A percentile compares a stretch with the other conserved stretches of the same genome.
These are phyloP conservation scores for Carex arenaria DNA, from an alignment of 202 grass and related monocot species.

Conservation along the genomic window DNA sequence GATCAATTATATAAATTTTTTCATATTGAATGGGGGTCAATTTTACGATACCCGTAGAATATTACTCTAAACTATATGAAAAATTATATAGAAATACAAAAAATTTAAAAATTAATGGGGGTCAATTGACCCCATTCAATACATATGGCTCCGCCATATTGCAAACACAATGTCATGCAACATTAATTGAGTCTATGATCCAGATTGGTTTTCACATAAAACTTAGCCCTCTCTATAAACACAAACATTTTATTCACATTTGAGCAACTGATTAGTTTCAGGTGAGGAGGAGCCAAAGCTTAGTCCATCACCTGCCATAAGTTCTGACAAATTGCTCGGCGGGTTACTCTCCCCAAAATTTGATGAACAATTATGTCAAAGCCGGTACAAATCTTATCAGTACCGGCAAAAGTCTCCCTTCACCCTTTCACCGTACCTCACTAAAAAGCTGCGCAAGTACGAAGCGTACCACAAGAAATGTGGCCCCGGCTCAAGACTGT, in stretches of 20 bases:
- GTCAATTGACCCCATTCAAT: too few species aligned
- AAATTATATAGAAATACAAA: too few species aligned
- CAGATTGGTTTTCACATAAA: not conserved
- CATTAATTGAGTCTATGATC: not conserved
- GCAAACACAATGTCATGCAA: not conserved
- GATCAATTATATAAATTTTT: too few species aligned
- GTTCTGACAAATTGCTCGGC: conserved; percentile 45
- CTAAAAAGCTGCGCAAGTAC: conserved; percentile 55
- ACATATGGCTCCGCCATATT: too few species aligned
- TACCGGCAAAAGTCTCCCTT: conserved; percentile 68
- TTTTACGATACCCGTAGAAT: too few species aligned
- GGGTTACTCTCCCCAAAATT: conserved; percentile 52
- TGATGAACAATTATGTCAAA: conserved; percentile 52
- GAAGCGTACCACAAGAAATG: conserved; percentile 84
- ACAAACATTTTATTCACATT: not conserved
- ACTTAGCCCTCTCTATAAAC: not conserved
- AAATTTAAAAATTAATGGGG: too few species aligned
- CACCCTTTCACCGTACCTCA: conserved; percentile 57
- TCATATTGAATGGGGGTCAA: too few species aligned
- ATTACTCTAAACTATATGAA: too few species aligned
- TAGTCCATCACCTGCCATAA: not conserved
- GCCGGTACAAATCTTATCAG: conserved; percentile 55
- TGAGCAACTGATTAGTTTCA: not conserved
- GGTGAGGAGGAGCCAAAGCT: conserved; percentile 9
- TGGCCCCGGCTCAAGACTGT: conserved; percentile 51